These are phyloP conservation scores for Mycena galopus DNA, from an alignment of 768 basidiomycete species.

Conservation along the genomic window DNA sequence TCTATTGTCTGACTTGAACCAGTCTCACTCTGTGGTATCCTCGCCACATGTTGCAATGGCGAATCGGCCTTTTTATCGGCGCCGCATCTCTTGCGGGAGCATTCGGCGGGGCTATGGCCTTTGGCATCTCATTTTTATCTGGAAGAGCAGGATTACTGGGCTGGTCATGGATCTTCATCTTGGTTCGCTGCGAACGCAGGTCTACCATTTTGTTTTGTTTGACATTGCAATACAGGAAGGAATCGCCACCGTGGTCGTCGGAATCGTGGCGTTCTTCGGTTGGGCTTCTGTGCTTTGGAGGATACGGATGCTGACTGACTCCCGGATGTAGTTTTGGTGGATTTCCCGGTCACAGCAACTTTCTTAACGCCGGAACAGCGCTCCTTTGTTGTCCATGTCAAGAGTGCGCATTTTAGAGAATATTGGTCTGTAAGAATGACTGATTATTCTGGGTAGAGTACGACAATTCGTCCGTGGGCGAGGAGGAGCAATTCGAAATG, in stretches of 20 bases:
- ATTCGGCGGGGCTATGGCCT: constrained; percentile 72
- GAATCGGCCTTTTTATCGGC: constrained; percentile 74
- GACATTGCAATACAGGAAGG: constrained; percentile 57
- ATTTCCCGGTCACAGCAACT: constrained; percentile 69
- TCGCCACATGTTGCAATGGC: constrained; percentile 68
- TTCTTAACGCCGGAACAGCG: constrained; percentile 75
- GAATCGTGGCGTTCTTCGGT: constrained; percentile 66
- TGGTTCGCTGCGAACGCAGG: constrained; percentile 47
- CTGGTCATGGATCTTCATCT: constrained; percentile 80
- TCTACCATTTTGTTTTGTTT: constrained; percentile 45
- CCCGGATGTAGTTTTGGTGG: constrained; percentile 64
- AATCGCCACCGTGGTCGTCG: constrained; percentile 69
- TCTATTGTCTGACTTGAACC: not conserved
- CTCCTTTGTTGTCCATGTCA: constrained; percentile 64
- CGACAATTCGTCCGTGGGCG: constrained; percentile 67
- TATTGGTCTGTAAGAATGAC: not conserved
- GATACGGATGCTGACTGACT: not conserved
- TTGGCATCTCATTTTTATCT: constrained; percentile 65
- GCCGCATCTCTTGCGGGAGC: constrained; percentile 69
- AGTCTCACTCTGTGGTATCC: constrained; percentile 81
- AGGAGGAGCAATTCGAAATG: constrained; percentile 71
- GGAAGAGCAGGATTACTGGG: constrained; percentile 60
- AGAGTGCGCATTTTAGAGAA: constrained; percentile 54
- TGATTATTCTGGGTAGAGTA: constrained; percentile 55
- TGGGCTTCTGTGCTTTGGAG: constrained; percentile 17